These are phyloP conservation scores for Vigna reflexopilosa DNA, from an alignment of 306 rosid genomes.

Conservation along the genomic window DNA sequence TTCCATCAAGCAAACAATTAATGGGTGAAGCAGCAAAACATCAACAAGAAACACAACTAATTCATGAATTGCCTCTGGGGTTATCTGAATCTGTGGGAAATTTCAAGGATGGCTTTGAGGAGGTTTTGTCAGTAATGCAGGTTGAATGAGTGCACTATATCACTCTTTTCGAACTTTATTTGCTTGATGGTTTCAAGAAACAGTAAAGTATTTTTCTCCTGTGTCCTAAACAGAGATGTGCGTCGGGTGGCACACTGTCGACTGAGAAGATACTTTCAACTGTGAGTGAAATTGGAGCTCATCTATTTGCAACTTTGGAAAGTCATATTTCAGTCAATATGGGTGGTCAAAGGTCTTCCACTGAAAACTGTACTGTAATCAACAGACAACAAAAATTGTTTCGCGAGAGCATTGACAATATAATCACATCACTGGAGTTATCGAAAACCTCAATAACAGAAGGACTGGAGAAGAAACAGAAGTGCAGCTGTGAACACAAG, in stretches of 20 bases:
- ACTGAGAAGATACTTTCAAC: conserved; percentile 63
- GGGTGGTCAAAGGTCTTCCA: conserved; percentile 48
- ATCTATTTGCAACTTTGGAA: conserved; percentile 72
- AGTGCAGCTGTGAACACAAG: conserved; percentile 64
- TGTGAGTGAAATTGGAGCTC: conserved; percentile 67
- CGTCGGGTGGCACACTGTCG: conserved; percentile 57
- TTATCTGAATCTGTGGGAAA: conserved; percentile 59
- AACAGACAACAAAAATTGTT: conserved; percentile 60
- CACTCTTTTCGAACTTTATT: conserved; percentile 25
- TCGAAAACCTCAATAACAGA: conserved; percentile 52
- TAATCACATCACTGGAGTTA: conserved; percentile 60
- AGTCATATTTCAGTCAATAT: conserved; percentile 51
- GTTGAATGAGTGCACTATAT: conserved; percentile 51
- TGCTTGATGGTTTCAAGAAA: conserved; percentile 36
- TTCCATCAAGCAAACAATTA: conserved; percentile 51
- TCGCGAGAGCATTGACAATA: conserved; percentile 60
- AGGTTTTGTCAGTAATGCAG: conserved; percentile 68
- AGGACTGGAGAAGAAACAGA: conserved; percentile 47
- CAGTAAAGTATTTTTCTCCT: conserved; percentile 29
- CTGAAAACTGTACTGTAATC: conserved; percentile 48
- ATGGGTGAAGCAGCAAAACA: conserved; percentile 53
- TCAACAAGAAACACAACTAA: conserved; percentile 61
- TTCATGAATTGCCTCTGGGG: conserved; percentile 59
- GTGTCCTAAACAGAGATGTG: conserved; percentile 55
- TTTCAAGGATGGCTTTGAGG: conserved; percentile 70